phyloP scores from a whole-genome alignment of 352 stramenopile genomes.

The Pythium diclinum region DNA sequence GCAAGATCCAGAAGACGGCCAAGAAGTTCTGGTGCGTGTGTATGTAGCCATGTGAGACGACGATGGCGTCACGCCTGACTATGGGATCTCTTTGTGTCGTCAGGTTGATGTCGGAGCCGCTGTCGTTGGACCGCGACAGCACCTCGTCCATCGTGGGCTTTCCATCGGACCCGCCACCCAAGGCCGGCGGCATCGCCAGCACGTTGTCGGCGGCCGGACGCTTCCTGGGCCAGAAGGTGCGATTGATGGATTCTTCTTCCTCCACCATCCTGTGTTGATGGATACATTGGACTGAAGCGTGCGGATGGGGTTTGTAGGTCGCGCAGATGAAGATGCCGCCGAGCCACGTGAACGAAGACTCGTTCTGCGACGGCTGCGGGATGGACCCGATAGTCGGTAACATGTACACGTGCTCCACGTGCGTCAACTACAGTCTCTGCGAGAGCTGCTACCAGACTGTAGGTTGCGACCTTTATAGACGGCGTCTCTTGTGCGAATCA shows the following conservation, averaged over 20 bases:
- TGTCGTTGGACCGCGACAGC: conserved; percentile 76
- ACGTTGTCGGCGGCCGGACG: conserved; percentile 68
- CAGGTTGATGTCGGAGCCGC: conserved; percentile 81
- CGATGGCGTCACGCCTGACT: neutral
- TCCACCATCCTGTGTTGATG: neutral
- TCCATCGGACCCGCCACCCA: conserved; percentile 39
- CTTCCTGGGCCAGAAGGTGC: conserved; percentile 74
- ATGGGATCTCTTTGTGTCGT: neutral
- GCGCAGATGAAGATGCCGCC: conserved; percentile 73
- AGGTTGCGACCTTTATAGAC: neutral
- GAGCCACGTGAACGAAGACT: conserved; percentile 81
- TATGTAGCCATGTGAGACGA: neutral
- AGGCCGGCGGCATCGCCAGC: conserved; percentile 39
- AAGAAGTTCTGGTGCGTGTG: conserved; percentile 64
- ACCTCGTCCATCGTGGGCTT: conserved; percentile 74
- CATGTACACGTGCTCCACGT: conserved; percentile 88
- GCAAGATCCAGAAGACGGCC: conserved; percentile 82
- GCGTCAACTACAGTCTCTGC: conserved; percentile 81
- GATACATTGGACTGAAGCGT: neutral
- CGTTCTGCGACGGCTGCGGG: conserved; percentile 87
- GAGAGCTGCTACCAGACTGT: conserved; percentile 78
- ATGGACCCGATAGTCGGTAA: conserved; percentile 87
- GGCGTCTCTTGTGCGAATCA: neutral
- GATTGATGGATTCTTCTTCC: neutral
- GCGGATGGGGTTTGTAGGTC: conserved; percentile 30